Evolutionary conservation across 164 flowering plant genomes (phyloP).

Genomic region (Stephania cephalantha): DNA sequence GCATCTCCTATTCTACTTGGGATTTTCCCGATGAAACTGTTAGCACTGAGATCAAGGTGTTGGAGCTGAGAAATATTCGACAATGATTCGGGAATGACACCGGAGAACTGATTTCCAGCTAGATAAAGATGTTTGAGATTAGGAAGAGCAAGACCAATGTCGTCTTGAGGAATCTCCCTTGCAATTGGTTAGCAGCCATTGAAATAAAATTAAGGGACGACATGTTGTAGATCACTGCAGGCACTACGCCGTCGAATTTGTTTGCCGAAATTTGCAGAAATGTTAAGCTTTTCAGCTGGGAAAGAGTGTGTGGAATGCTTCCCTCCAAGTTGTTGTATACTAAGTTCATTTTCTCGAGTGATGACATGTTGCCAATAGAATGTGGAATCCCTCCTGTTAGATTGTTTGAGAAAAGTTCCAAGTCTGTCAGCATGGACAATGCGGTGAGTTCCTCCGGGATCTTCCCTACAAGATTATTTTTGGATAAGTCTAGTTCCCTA

Average conservation of each 20-base stretch:
- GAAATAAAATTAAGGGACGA: slow-evolving; percentile 3
- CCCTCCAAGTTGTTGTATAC: slow-evolving; percentile 5
- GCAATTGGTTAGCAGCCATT: slow-evolving; percentile 1
- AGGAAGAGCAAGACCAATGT: slow-evolving; percentile 26
- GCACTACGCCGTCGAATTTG: slow-evolving; percentile 21
- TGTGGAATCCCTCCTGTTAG: slow-evolving; percentile 10
- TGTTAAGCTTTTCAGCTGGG: slow-evolving; percentile 12
- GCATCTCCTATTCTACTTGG: neutral
- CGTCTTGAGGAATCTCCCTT: slow-evolving; percentile 22
- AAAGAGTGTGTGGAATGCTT: slow-evolving; percentile 17
- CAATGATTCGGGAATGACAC: slow-evolving; percentile 10
- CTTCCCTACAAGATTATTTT: slow-evolving; percentile 17
- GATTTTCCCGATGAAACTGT: neutral
- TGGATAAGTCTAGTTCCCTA: neutral
- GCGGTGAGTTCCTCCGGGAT: slow-evolving; percentile 21
- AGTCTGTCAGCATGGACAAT: slow-evolving; percentile 12
- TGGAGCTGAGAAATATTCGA: slow-evolving; percentile 1
- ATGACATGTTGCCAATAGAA: slow-evolving; percentile 12
- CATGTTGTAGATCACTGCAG: slow-evolving; percentile 24
- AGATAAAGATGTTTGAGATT: neutral
- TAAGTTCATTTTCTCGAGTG: neutral
- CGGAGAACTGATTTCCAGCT: neutral
- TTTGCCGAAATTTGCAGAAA: slow-evolving; percentile 5
- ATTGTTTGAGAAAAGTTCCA: neutral
- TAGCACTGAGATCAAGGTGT: neutral